These are phyloP conservation scores for Elaeagnus macrophylla DNA, from an alignment of 306 rosid genomes.

Conservation along the genomic window DNA sequence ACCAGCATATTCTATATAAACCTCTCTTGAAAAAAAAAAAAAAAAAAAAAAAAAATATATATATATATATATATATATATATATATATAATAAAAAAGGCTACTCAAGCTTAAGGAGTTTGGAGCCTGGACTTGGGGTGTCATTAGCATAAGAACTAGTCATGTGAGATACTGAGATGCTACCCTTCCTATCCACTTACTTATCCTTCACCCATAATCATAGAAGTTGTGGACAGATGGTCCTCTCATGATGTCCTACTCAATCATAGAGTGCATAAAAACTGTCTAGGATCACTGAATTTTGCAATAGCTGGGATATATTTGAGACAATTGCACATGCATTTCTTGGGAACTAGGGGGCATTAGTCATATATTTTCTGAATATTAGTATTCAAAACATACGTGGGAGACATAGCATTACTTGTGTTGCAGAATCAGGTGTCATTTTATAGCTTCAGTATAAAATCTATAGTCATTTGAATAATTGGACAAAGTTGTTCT, in stretches of 20 bases:
- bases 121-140: constrained; percentile 5
- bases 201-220: constrained; percentile 1
- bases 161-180: constrained; percentile 3
- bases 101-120: constrained; percentile 1
- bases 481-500: not conserved
- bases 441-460: not conserved
- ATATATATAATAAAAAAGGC: too few relatives aligned
- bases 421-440: not conserved
- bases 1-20: not conserved
- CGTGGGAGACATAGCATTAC: constrained; percentile 6
- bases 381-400: constrained; percentile 5
- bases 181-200: not conserved
- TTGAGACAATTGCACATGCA: constrained; percentile 12
- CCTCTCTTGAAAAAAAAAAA: too few relatives aligned
- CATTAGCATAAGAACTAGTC: constrained; percentile 3
- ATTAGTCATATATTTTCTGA: not conserved
- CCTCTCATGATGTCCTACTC: constrained; percentile 1
- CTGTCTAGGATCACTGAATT: not conserved
- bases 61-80: too few relatives aligned
- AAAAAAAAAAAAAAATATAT: too few relatives aligned
- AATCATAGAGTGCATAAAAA: too few relatives aligned
- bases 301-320: not conserved
- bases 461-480: not conserved
- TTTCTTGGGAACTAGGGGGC: not conserved
- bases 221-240: constrained; percentile 9